Evolutionary conservation across 2,329 filamentous ascomycete genomes (phyloP).

Genomic region (Fusarium brevicatenulatum): DNA sequence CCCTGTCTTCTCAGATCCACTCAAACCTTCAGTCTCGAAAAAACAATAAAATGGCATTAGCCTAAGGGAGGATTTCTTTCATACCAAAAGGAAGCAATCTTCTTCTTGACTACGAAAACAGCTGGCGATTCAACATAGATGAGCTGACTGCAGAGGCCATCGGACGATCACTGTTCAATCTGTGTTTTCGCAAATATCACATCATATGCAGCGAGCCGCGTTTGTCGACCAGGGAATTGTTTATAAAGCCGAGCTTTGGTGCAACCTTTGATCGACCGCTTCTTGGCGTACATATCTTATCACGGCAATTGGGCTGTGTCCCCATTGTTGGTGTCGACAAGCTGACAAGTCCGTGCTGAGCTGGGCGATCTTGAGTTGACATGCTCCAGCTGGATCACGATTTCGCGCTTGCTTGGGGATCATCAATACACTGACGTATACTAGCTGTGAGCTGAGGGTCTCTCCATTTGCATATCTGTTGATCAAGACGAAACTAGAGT

Average conservation of each 20-base stretch:
- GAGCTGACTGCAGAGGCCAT: too few relatives aligned
- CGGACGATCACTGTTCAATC: slow-evolving; percentile 5
- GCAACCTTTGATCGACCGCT: neutral
- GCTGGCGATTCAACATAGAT: too few relatives aligned
- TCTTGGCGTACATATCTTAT: slow-evolving; percentile 7
- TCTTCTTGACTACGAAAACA: too few relatives aligned
- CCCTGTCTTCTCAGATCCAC: too few relatives aligned
- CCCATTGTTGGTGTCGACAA: neutral
- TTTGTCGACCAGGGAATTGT: neutral
- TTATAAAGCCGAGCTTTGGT: slow-evolving; percentile 8
- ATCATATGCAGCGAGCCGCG: slow-evolving; percentile 5
- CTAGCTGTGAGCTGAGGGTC: neutral
- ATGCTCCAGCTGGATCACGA: neutral
- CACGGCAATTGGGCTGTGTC: neutral
- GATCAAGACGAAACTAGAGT: neutral
- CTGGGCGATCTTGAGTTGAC: neutral
- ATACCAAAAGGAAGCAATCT: too few relatives aligned
- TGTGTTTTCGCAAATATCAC: neutral
- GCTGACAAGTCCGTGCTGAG: slow-evolving; percentile 6
- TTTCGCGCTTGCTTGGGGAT: neutral
- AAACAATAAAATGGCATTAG: too few relatives aligned
- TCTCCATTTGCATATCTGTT: neutral
- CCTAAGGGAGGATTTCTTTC: too few relatives aligned
- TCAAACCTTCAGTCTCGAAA: too few relatives aligned
- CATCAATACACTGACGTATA: neutral